These are phyloP conservation scores for Hansfordia pulvinata DNA, from an alignment of 2,329 filamentous ascomycete species.

Conservation along the genomic window DNA sequence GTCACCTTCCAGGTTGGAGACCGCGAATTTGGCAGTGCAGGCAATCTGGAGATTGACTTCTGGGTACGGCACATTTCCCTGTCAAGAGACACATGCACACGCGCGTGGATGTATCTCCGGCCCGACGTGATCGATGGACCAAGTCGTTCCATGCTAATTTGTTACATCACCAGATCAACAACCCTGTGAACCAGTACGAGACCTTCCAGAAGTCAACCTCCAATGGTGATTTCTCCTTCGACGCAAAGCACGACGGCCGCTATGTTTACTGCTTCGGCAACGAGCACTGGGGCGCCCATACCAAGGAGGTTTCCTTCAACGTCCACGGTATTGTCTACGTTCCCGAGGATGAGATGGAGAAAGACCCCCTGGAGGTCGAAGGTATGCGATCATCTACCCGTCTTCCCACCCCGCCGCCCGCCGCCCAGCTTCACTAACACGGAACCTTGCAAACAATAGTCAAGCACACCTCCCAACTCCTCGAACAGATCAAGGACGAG, in stretches of 20 bases:
- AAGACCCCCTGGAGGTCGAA: constrained; percentile 84
- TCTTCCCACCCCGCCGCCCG: background rate
- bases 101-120: too few relatives aligned
- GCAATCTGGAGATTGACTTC: constrained; percentile 94
- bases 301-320: constrained; percentile 98
- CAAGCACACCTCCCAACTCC: constrained; percentile 67
- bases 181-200: constrained; percentile 63
- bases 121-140: too few relatives aligned
- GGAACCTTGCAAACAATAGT: constrained; percentile 35
- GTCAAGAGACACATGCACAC: too few relatives aligned
- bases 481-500: constrained; percentile 92
- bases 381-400: constrained; percentile 34
- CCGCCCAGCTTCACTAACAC: constrained; percentile 6
- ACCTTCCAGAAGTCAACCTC: constrained; percentile 70
- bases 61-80: constrained; percentile 85
- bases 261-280: constrained; percentile 99
- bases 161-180: constrained; percentile 74
- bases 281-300: constrained; percentile 91
- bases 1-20: constrained; percentile 98
- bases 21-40: constrained; percentile 84
- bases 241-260: constrained; percentile 71
- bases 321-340: constrained; percentile 98
- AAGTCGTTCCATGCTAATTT: too few relatives aligned
- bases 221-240: constrained; percentile 88
- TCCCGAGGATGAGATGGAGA: constrained; percentile 67